Evolutionary conservation across 805 yeast species (phyloP), one percentile per base, ranked within the genome.

Genomic region (Saccharomycopsis fermentans): DNA sequence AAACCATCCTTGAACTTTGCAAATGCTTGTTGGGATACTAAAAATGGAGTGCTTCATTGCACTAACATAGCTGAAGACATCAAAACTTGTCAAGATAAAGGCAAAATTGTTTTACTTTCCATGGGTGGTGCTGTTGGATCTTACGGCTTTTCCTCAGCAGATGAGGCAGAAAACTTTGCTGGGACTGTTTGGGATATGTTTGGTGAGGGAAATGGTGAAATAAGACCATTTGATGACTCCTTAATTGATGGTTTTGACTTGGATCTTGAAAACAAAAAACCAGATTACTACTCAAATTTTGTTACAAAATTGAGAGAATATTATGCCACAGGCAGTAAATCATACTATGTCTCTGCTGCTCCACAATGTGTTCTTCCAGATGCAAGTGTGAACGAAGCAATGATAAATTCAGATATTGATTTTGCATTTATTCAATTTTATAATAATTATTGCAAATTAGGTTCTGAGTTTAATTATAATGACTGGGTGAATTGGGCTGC

Each of bases 311-410:
- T 74, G 67, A 63, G 96, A 85, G 58, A 75, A 59, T 69, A 73
- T n/a, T 81, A 75, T 9, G 71, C 75, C 43, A 73, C 82, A 34
- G 75, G 85, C 50, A 70, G 82, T 26, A 87, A 83, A 71, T 65
- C 71, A 37, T 88, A 84, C 74, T 88, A 84, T 69, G 73, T 90
- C 51, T 83, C 94, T 57, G 96, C 96, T 64, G 92, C 97, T 63
- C 97, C 96, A 21, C 96, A 90, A 74, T 90, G 97, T 74, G 84
- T 82, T 26, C 86, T 83, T 69, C 96, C 96, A 24, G 97, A 90
- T 73, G 84, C 81, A 54, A 78, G 71, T 52, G 75, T 84, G 24
- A 86, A 87, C 71, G 77, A 81, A 59, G 76, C 80, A 56, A 71
- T 87, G 65, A 77, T 76, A 36, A 75, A 75, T 40, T 81, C 88